Evolutionary conservation across 805 yeast species (phyloP), one percentile per base, ranked within the genome.

Genomic region (Tetrapisispora fleetii): DNA sequence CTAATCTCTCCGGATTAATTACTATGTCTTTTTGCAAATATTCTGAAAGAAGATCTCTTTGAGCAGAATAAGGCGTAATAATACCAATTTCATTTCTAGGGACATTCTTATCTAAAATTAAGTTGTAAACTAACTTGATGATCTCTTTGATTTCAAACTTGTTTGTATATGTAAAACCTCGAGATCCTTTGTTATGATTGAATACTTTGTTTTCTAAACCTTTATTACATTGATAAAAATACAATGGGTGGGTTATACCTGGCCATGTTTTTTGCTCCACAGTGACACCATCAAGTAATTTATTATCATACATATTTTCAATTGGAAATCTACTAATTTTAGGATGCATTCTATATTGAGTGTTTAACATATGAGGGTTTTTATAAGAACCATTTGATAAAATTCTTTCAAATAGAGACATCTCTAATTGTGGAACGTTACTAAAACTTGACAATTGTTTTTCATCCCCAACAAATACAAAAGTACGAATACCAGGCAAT

Each of bases 261-360:
- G 68, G 72, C 58, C 72, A 65, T 14, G 51, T 50, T 53, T 85
- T 72, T 43, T 79, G 75, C 28, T 67, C 74, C 0, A 67, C 76
- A 4, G 78, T 72, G 24, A 83, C 74, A 58, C 91, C 91, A 62
- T 80, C 79, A 40, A 67, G 65, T 49, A 80, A 65, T 53, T 73
- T 74, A 0, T 86, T 82, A 9, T 78, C 62, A 60, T 93, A 93
- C 62, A 93, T 95, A 60, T 86, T 85, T 13, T 68, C 60, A 24
- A 96, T 85, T 1, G 99, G 99, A 63, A 93, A 95, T 42, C 55
- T 64, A 18, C 97, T 85, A 44, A 93, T 93, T 4, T 75, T 80
- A 0, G 99, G 85, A 54, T 80, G 84, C 85, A 80, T 80, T 64
- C 85, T 72, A 57, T 80, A 80, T 55, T 80, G 85, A 0, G 80